These are phyloP conservation scores for Lecanosticta acicola DNA, from an alignment of 2,329 filamentous ascomycete genomes.

Conservation along the genomic window DNA sequence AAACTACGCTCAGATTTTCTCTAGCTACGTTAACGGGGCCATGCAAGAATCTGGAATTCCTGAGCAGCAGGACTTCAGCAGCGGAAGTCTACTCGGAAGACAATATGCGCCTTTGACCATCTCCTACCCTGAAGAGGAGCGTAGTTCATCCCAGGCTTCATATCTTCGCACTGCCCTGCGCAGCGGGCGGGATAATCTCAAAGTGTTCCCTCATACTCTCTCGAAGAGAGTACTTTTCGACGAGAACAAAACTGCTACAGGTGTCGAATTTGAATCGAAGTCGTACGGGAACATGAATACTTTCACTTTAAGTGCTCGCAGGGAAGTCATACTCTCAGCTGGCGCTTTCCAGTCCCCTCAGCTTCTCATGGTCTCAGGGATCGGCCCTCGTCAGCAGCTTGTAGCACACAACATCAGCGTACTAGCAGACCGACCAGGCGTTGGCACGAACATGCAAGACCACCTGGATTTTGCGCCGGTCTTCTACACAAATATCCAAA, in stretches of 20 bases:
- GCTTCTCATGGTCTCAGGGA: conserved; percentile 28
- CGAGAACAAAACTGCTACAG: conserved; percentile 23
- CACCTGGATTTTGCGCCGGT: conserved; percentile 10
- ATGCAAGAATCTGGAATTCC: conserved; percentile 13
- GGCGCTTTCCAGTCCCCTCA: conserved; percentile 42
- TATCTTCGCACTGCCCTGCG: conserved; percentile 10
- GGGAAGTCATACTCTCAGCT: conserved; percentile 43
- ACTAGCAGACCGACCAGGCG: conserved; percentile 15
- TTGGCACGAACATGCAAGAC: conserved; percentile 19
- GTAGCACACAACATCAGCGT: conserved; percentile 15
- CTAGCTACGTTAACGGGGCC: conserved; percentile 9
- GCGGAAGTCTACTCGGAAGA: conserved; percentile 10
- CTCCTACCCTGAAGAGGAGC: conserved; percentile 14
- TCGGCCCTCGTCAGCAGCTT: conserved; percentile 12
- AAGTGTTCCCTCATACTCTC: conserved; percentile 8
- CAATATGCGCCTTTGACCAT: conserved; percentile 18
- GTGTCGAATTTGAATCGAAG: conserved; percentile 15
- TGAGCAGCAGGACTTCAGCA: conserved; percentile 8
- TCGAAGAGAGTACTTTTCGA: conserved; percentile 31
- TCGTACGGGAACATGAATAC: background rate
- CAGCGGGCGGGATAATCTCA: conserved; percentile 6
- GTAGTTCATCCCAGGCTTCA: conserved; percentile 13
- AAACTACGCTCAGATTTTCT: conserved; percentile 12
- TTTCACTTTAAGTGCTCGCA: conserved; percentile 24
- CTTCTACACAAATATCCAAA: conserved; percentile 8